Evolutionary conservation across 2,329 filamentous ascomycete genomes (phyloP).

Genomic region (Trichoderma endophyticum): DNA sequence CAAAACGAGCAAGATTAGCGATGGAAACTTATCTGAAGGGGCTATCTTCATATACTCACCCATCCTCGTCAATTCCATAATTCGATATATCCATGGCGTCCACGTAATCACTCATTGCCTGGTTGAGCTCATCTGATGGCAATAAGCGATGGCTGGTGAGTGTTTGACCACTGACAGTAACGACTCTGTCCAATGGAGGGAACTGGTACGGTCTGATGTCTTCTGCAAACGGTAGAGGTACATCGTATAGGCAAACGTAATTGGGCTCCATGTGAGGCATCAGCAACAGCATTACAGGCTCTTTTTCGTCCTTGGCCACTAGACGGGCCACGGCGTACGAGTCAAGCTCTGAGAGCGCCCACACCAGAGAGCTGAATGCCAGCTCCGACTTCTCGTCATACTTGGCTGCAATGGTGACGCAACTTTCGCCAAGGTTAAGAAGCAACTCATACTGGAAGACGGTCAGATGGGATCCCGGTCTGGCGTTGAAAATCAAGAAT

Average conservation of each 20-base stretch:
- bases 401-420: constrained; percentile 72
- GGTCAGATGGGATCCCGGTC: background rate
- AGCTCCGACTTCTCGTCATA: constrained; percentile 78
- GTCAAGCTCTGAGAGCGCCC: constrained; percentile 79
- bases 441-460: constrained; percentile 69
- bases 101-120: constrained; percentile 88
- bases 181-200: constrained; percentile 79
- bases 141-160: constrained; percentile 81
- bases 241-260: constrained; percentile 82
- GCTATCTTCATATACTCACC: constrained; percentile 43
- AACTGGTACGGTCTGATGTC: constrained; percentile 90
- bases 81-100: constrained; percentile 85
- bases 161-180: constrained; percentile 80
- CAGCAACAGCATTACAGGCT: constrained; percentile 73
- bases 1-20: background rate
- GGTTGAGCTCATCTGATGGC: constrained; percentile 67
- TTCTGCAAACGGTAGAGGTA: constrained; percentile 89
- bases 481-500: constrained; percentile 18
- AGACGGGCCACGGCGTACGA: constrained; percentile 83
- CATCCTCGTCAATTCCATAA: constrained; percentile 70
- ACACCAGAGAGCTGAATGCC: constrained; percentile 84
- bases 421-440: constrained; percentile 77
- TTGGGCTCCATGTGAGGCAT: constrained; percentile 75
- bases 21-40: background rate
- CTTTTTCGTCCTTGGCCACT: constrained; percentile 77